Evolutionary conservation across 805 yeast genomes (phyloP).

Genomic region (Sungouiozyma intestinalis): DNA sequence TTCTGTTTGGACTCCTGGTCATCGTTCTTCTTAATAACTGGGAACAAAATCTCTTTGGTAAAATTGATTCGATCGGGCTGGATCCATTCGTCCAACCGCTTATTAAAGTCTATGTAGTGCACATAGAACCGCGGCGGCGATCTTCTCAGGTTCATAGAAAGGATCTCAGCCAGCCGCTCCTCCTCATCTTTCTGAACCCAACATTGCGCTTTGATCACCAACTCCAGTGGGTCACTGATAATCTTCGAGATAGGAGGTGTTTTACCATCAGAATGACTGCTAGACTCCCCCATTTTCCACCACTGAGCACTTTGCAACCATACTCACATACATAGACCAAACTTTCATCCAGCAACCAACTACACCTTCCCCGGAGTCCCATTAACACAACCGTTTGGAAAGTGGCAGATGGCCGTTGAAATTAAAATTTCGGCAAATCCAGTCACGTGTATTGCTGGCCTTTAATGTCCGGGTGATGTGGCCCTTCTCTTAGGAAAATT

Average conservation of each 20-base stretch:
- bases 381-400: too few species aligned
- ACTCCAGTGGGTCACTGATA: slow-evolving; percentile 34
- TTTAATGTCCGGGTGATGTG: too few species aligned
- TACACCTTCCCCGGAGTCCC: too few species aligned
- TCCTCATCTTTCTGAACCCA: slow-evolving; percentile 75
- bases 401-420: too few species aligned
- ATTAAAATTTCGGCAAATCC: too few species aligned
- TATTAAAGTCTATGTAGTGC: slow-evolving; percentile 89
- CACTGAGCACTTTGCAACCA: not conserved
- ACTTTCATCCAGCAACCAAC: too few species aligned
- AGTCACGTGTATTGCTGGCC: too few species aligned
- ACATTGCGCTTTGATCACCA: slow-evolving; percentile 70
- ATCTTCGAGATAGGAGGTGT: slow-evolving; percentile 21
- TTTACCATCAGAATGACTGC: slow-evolving; percentile 10
- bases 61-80: slow-evolving; percentile 60
- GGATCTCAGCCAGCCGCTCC: slow-evolving; percentile 71
- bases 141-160: slow-evolving; percentile 64
- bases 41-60: slow-evolving; percentile 57
- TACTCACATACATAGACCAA: not conserved
- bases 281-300: not conserved
- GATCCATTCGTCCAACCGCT: slow-evolving; percentile 95
- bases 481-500: too few species aligned
- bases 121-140: slow-evolving; percentile 79
- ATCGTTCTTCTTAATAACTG: slow-evolving; percentile 47
- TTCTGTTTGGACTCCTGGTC: slow-evolving; percentile 28